A percentile compares a stretch with the other conserved stretches of the same genome.
phyloP scores from a whole-genome alignment of 2,329 filamentous ascomycete genomes.

The Pseudopithomyces maydicus region DNA sequence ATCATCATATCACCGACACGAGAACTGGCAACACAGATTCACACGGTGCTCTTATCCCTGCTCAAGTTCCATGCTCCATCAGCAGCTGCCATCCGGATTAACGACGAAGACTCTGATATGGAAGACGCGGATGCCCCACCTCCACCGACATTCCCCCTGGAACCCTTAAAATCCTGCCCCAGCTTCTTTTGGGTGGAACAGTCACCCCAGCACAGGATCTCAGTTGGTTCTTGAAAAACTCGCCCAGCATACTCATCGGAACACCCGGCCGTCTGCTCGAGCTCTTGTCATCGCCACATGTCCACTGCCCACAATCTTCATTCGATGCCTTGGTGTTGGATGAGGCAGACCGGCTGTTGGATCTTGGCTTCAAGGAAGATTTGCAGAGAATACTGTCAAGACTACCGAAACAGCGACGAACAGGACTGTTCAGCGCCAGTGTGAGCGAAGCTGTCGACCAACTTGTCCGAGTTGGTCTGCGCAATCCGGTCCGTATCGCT shows the following conservation, averaged over 20 bases:
- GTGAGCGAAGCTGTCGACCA: slow-evolving; percentile 95
- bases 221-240: slow-evolving; percentile 79
- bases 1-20: slow-evolving; percentile 93
- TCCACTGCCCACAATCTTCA: slow-evolving; percentile 83
- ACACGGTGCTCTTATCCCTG: slow-evolving; percentile 76
- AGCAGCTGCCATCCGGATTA: slow-evolving; percentile 67
- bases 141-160: slow-evolving; percentile 51
- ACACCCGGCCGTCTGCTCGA: slow-evolving; percentile 91
- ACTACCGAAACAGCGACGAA: slow-evolving; percentile 90
- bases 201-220: slow-evolving; percentile 85
- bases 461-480: slow-evolving; percentile 86
- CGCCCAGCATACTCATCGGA: slow-evolving; percentile 86
- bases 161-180: slow-evolving; percentile 72
- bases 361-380: slow-evolving; percentile 92
- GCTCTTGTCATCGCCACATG: slow-evolving; percentile 81
- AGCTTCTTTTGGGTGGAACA: slow-evolving; percentile 78
- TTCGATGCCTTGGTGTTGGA: slow-evolving; percentile 94
- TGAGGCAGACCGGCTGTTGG: slow-evolving; percentile 89
- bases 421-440: slow-evolving; percentile 91
- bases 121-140: slow-evolving; percentile 46
- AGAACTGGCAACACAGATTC: slow-evolving; percentile 89
- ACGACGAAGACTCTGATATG: slow-evolving; percentile 50
- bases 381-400: slow-evolving; percentile 82
- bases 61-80: slow-evolving; percentile 84
- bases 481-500: slow-evolving; percentile 93